Base-by-base conservation (phyloP, 495 filamentous ascomycete genomes). In the Bombardia bombarda region DNA sequence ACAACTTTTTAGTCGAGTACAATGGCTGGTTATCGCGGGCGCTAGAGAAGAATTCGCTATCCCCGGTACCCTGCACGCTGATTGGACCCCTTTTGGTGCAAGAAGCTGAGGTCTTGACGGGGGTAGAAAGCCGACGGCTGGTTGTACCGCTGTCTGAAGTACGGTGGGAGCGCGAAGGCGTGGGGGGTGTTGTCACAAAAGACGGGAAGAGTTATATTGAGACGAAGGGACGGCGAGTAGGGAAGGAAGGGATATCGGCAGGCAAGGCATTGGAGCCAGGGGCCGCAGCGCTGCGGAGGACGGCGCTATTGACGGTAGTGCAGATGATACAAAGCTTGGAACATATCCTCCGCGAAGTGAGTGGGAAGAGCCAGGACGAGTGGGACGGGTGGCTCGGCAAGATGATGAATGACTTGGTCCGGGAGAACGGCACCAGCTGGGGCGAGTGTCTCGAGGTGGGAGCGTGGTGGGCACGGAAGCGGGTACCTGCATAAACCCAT, bases 371-470 rank as follows among this genome's bases (percentile, higher is more conserved):
- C 53, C 78, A 83, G 54, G 86, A 93, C 49, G 90, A 95, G 63
- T 97, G 87, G 88, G 86, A 94, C 60, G 69, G 78, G 31, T 95
- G 88, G 90, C 80, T 84, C 68, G 79, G 83, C 25, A 85, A 82
- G 51, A 85, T 95, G 83, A 90, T 83, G 70, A 75, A 75, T 32
- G 84, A 89, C 66, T 67, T 95, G 57, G 72, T 94, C 48, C 82
- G 85, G 55, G 77, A 86, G 46, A 79, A 80, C 33, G 84, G 87
- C 17, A 79, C 87, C 19, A 77, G 79, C 25, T 86, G 78, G 67
- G 87, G 90, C 32, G 90, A 97, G 65, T 93, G 88, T 62, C 65
- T 97, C 33, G 90, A 96, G 70, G 77, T 92, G 43, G 90, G 89
- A 40, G 89, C 86, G n/a, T 95, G 88, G 88, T 93, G 87, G 83